These are phyloP conservation scores for Singerocomus inundabilis DNA, from an alignment of 1,284 basidiomycete genomes.

Conservation along the genomic window DNA sequence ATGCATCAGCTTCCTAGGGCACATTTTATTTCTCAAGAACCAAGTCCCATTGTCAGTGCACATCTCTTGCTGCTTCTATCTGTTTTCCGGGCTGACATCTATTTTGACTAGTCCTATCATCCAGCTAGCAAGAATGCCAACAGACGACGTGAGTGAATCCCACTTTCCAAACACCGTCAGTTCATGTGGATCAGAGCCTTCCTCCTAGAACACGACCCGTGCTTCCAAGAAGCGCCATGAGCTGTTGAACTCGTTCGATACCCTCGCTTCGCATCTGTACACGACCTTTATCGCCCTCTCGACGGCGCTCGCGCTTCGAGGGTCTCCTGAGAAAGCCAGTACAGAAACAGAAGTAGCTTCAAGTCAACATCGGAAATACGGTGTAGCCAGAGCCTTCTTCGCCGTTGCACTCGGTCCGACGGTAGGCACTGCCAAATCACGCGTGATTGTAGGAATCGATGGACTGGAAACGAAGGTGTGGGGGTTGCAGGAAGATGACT, in stretches of 20 bases:
- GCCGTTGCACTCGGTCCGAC: conserved; percentile 65
- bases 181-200: neutral
- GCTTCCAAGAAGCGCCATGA: conserved; percentile 58
- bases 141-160: conserved; percentile 22
- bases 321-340: conserved; percentile 2
- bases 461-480: conserved; percentile 58
- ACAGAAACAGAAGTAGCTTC: neutral
- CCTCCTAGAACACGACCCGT: conserved; percentile 39
- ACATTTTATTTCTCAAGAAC: conserved; percentile 70
- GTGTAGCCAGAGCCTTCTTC: conserved; percentile 42
- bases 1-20: conserved; percentile 57
- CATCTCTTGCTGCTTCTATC: neutral
- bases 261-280: conserved; percentile 65
- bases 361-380: neutral
- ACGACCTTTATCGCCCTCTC: conserved; percentile 72
- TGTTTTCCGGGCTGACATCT: neutral
- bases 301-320: conserved; percentile 50
- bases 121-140: conserved; percentile 55
- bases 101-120: conserved; percentile 50
- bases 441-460: conserved; percentile 60
- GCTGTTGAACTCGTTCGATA: conserved; percentile 62
- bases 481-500: conserved; percentile 42
- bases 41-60: conserved; percentile 70
- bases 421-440: conserved; percentile 53
- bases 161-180: neutral